A percentile compares a stretch with the other conserved stretches of the same genome.
phyloP scores from a whole-genome alignment of 345 rosid species.

The Syzygium grande region DNA sequence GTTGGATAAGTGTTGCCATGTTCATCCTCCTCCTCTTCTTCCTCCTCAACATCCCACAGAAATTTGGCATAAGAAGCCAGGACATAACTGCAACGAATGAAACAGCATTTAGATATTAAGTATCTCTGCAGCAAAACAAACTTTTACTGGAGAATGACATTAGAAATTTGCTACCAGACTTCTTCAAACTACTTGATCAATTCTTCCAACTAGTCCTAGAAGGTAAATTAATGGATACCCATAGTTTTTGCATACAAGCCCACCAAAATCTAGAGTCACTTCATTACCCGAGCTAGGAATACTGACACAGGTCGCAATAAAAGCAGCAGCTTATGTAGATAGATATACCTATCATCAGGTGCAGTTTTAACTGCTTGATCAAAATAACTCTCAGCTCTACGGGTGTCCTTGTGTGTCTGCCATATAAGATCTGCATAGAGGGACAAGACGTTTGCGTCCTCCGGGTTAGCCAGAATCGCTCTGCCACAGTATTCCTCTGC shows the following conservation, averaged over 20 bases:
- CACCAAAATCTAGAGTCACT: background rate
- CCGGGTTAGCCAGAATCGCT: slow-evolving; percentile 54
- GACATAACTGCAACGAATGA: slow-evolving; percentile 34
- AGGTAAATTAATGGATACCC: background rate
- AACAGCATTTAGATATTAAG: background rate
- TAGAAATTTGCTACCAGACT: background rate
- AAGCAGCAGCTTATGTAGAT: background rate
- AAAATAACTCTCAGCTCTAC: slow-evolving; percentile 44
- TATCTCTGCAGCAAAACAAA: background rate
- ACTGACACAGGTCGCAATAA: background rate
- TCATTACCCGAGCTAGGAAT: background rate
- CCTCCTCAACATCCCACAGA: slow-evolving; percentile 63
- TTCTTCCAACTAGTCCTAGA: background rate
- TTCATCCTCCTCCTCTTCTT: slow-evolving; percentile 19
- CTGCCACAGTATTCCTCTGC: slow-evolving; percentile 65
- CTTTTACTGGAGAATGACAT: background rate
- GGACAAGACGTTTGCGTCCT: slow-evolving; percentile 46
- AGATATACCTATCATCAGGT: slow-evolving; percentile 52
- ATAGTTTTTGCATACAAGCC: background rate
- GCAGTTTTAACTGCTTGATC: slow-evolving; percentile 50
- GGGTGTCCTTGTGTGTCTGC: slow-evolving; percentile 36
- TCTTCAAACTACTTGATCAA: background rate
- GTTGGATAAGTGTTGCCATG: slow-evolving; percentile 1
- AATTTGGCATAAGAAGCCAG: slow-evolving; percentile 70
- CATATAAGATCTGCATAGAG: slow-evolving; percentile 59